phyloP scores from a whole-genome alignment of 139 green algal species.

The Chlorella sp. region DNA sequence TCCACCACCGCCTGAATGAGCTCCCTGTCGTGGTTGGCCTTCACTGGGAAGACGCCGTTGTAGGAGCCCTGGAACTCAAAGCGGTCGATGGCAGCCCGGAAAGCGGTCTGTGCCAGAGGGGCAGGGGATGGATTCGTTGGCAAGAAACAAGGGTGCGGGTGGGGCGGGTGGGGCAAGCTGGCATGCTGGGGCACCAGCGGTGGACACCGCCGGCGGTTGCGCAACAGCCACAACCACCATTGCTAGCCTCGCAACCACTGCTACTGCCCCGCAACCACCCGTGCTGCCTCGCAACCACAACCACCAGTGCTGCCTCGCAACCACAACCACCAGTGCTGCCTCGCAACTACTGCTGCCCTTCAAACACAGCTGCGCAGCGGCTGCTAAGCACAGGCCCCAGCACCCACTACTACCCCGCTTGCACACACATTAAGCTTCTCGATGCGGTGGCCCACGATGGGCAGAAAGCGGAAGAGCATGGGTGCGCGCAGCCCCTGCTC shows the following conservation, averaged over 20 bases:
- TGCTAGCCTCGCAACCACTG: neutral
- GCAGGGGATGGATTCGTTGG: too few species aligned
- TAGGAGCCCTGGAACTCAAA: conserved; percentile 44
- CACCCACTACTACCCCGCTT: neutral
- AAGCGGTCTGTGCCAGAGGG: conserved; percentile 27
- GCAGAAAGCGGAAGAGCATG: conserved; percentile 61
- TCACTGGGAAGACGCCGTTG: conserved; percentile 73
- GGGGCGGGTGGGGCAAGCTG: too few species aligned
- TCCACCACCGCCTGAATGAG: conserved; percentile 62
- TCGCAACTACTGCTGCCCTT: neutral
- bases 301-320: too few species aligned
- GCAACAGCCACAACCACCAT: neutral
- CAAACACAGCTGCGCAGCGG: neutral
- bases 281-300: too few species aligned
- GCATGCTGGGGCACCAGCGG: too few species aligned
- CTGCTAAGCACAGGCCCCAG: neutral
- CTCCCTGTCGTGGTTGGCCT: conserved; percentile 70
- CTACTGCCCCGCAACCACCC: too few species aligned
- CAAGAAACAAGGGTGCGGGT: too few species aligned
- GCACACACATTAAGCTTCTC: conserved; percentile 42
- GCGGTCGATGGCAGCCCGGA: conserved; percentile 39
- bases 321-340: too few species aligned
- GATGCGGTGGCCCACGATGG: conserved; percentile 54
- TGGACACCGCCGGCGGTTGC: neutral
- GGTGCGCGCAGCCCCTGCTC: conserved; percentile 41